Evolutionary conservation across 768 basidiomycete genomes (phyloP).

Genomic region (Tulasnella sp.): DNA sequence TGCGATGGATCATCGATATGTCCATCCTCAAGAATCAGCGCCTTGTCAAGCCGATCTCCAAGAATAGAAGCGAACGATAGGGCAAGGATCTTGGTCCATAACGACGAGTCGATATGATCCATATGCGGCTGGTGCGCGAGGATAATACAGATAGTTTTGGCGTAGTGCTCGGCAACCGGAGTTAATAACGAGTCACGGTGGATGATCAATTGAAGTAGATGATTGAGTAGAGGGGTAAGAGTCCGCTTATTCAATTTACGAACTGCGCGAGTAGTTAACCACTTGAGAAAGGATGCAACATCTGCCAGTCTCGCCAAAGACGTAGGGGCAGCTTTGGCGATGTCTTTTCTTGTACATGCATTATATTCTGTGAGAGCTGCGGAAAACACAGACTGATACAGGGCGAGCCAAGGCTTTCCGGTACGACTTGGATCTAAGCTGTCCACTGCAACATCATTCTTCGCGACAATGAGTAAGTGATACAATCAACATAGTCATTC

Average conservation of each 20-base stretch:
- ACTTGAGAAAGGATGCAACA: slow-evolving; percentile 53
- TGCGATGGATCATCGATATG: slow-evolving; percentile 20
- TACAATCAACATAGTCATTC: too few species aligned
- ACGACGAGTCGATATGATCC: slow-evolving; percentile 49
- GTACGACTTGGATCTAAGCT: background rate
- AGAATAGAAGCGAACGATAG: slow-evolving; percentile 69
- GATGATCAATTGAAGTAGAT: slow-evolving; percentile 49
- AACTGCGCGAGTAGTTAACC: slow-evolving; percentile 54
- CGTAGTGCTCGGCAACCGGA: slow-evolving; percentile 64
- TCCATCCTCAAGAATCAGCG: slow-evolving; percentile 24
- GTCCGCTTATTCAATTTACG: slow-evolving; percentile 43
- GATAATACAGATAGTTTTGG: slow-evolving; percentile 59
- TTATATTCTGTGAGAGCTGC: slow-evolving; percentile 50
- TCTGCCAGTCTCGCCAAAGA: slow-evolving; percentile 51
- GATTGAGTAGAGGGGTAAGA: slow-evolving; percentile 44
- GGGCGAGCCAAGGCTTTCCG: slow-evolving; percentile 39
- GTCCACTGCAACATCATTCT: background rate
- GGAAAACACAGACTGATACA: slow-evolving; percentile 63
- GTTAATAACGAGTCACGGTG: slow-evolving; percentile 40
- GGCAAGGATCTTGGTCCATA: slow-evolving; percentile 57
- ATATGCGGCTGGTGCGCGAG: slow-evolving; percentile 61
- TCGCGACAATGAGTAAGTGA: too few species aligned
- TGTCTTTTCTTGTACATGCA: slow-evolving; percentile 30
- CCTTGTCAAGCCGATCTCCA: slow-evolving; percentile 35
- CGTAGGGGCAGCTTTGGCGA: slow-evolving; percentile 33